Percentiles rank a stretch among this genome's conserved stretches.
Evolutionary conservation across 2,329 filamentous ascomycete species (phyloP).

Genomic region (Penicillium nordicum): DNA sequence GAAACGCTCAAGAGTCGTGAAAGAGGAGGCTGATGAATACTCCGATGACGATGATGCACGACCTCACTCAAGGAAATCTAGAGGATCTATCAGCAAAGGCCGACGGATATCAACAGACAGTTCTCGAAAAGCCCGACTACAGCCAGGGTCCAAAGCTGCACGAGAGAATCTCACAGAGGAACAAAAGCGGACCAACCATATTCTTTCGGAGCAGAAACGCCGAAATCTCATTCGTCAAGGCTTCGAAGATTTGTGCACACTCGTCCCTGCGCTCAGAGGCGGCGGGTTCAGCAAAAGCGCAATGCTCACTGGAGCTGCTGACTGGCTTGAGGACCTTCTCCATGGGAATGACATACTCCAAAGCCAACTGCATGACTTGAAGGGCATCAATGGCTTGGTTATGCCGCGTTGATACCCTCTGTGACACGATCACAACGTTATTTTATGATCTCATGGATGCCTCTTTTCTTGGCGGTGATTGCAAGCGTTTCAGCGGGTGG

Average conservation of each 20-base stretch:
- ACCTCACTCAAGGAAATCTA: conserved; percentile 49
- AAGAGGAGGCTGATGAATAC: conserved; percentile 39
- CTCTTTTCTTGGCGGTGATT: conserved; percentile 10
- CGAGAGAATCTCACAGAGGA: conserved; percentile 68
- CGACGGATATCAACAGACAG: conserved; percentile 36
- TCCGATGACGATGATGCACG: conserved; percentile 35
- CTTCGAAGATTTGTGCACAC: conserved; percentile 72
- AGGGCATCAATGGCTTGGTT: conserved; percentile 35
- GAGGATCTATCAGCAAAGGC: conserved; percentile 39
- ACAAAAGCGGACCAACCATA: conserved; percentile 82
- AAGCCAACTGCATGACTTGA: conserved; percentile 52
- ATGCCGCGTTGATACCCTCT: conserved; percentile 34
- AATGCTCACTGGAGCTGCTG: conserved; percentile 69
- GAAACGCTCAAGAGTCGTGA: conserved; percentile 32
- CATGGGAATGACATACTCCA: conserved; percentile 63
- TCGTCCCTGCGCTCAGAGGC: conserved; percentile 71
- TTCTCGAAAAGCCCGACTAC: conserved; percentile 35
- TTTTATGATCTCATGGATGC: conserved; percentile 9
- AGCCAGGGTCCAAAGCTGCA: conserved; percentile 29
- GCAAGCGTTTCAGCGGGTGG: conserved; percentile 27
- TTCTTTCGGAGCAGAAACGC: conserved; percentile 81
- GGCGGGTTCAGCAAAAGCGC: conserved; percentile 81
- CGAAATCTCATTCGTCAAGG: conserved; percentile 77
- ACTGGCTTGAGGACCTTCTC: conserved; percentile 72
- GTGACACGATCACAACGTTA: conserved; percentile 23